phyloP scores from a whole-genome alignment of 2,329 filamentous ascomycete genomes.

The Colletotrichum lentis region DNA sequence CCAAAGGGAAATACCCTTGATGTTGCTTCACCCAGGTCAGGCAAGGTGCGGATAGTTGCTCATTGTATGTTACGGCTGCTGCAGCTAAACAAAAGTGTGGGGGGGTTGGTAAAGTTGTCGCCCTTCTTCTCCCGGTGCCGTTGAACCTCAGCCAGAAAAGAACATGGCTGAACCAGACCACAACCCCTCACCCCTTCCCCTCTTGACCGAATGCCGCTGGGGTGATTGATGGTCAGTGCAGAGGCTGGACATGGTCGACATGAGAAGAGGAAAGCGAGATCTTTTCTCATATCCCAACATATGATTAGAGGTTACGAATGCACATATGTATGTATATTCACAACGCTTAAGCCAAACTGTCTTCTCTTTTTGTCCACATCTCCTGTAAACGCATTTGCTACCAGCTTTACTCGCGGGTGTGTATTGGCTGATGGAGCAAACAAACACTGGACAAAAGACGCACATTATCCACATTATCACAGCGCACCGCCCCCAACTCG shows the following conservation, averaged over 20 bases:
- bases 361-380: background rate
- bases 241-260: slow-evolving; percentile 18
- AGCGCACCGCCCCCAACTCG: background rate
- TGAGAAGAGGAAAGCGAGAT: background rate
- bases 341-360: background rate
- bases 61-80: background rate
- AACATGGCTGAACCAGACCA: slow-evolving; percentile 5
- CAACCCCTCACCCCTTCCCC: background rate
- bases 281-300: background rate
- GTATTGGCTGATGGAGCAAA: background rate
- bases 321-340: background rate
- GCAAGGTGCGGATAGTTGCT: background rate
- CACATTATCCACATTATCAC: background rate
- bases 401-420: background rate
- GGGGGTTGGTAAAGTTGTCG: background rate
- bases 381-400: background rate
- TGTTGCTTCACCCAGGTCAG: slow-evolving; percentile 1
- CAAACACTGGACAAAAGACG: background rate
- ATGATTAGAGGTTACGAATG: slow-evolving; percentile 3
- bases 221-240: slow-evolving; percentile 28
- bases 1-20: slow-evolving; percentile 8
- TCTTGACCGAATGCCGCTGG: background rate
- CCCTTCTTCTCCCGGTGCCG: background rate
- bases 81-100: background rate
- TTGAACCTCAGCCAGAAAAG: slow-evolving; percentile 1